These are phyloP conservation scores for Fraxinus xanthoxyloides DNA, from an alignment of 305 asterid species.

Conservation along the genomic window DNA sequence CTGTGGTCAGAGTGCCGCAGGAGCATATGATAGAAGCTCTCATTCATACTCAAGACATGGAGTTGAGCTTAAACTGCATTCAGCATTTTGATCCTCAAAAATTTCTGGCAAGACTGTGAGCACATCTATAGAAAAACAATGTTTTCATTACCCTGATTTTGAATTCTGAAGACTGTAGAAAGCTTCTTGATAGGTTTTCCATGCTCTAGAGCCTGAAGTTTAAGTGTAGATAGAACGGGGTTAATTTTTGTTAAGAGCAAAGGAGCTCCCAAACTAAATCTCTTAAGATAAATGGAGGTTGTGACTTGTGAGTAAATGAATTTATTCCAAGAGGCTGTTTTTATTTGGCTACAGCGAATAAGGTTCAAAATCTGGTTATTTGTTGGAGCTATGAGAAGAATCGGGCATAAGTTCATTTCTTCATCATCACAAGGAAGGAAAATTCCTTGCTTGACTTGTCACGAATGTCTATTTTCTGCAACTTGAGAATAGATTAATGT, in stretches of 20 bases:
- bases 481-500: not conserved
- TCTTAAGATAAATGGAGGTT: not conserved
- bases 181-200: conserved; percentile 20
- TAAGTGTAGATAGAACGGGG: not conserved
- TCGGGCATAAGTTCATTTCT: not conserved
- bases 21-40: not conserved
- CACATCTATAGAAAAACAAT: not conserved
- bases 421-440: not conserved
- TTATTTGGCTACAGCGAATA: not conserved
- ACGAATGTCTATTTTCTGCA: not conserved
- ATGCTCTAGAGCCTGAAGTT: conserved; percentile 7
- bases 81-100: not conserved
- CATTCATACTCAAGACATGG: not conserved
- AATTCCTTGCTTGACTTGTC: not conserved
- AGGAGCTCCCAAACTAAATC: not conserved
- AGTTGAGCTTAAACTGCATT: not conserved
- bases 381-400: not conserved
- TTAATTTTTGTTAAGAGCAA: not conserved
- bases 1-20: not conserved
- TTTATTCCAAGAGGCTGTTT: not conserved
- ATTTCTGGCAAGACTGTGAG: not conserved
- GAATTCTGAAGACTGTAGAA: not conserved
- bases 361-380: not conserved
- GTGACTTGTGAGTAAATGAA: not conserved
- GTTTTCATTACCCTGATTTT: not conserved